Conservation (phyloP, 257 asterid species). For the Catharanthus roseus region DNA sequence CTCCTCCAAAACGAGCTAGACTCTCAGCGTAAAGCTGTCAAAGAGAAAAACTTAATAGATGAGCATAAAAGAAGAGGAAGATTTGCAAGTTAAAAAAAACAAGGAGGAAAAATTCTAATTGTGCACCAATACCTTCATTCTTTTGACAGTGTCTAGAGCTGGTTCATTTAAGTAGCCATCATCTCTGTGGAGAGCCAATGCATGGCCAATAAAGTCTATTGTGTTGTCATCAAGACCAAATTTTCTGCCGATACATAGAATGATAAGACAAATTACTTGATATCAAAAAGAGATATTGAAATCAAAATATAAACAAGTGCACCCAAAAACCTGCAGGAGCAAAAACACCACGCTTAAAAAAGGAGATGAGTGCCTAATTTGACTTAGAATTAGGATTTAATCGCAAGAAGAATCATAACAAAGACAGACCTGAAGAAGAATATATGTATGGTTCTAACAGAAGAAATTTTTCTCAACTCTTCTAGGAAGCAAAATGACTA, state of each 20-base stretch:
- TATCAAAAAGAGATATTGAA: background rate
- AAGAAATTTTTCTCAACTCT: background rate
- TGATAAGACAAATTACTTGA: background rate
- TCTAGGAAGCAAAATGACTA: background rate
- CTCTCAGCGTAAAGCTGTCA: constrained; percentile 87
- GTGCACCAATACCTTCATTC: constrained; percentile 60
- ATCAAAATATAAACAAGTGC: background rate
- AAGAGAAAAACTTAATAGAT: constrained; percentile 15
- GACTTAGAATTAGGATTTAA: background rate
- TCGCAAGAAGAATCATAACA: background rate
- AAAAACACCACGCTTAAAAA: background rate
- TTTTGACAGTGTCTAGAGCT: constrained; percentile 79
- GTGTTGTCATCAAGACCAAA: constrained; percentile 96
- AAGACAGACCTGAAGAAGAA: background rate
- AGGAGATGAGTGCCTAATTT: background rate
- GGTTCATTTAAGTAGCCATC: constrained; percentile 82
- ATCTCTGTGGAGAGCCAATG: constrained; percentile 88
- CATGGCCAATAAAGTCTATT: constrained; percentile 85
- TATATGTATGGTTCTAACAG: background rate
- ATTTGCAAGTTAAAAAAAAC: background rate
- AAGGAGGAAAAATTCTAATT: background rate
- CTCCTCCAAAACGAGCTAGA: constrained; percentile 91
- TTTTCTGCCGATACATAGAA: constrained; percentile 40
- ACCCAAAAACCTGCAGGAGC: background rate
- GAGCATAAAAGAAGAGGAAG: background rate